Evolutionary conservation across 495 filamentous ascomycete genomes (phyloP), one percentile per base, ranked within the genome.

Genomic region (Coniosporium apollinis): DNA sequence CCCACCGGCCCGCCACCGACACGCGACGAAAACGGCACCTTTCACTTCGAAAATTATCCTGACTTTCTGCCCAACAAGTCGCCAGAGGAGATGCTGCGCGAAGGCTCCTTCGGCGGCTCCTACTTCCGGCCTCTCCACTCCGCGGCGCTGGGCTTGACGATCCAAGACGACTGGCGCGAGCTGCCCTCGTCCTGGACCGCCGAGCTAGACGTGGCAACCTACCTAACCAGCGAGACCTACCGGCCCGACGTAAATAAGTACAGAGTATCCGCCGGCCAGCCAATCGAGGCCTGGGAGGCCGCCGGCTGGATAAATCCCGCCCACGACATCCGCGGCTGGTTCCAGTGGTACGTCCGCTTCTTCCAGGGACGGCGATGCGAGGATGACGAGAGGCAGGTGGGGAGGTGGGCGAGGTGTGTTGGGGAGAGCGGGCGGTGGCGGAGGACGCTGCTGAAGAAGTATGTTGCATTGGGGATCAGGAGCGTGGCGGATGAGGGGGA

Each of bases 341-440:
- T 66, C 42, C 64, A 67, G 39, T 66, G 63, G 64, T 66, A 65
- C 36, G 59, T 54, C 28, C 59, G 61, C 1, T 66, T 64, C 48
- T 65, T 57, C 45, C 46, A 52, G 22, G 63, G 63, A 0, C 39
- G 63, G 11, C 46, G 64, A 17, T 66, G 63, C 21, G 60, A 55
- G 3, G 64, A 67, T 34, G 64, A 67, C 39, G 61, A 59, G 28
- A 48, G 61, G 26, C 63, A 67, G 46, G 49, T 67, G 6, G 45
- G 50, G 14, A 37, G 64, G 24, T 66, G 64, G 63, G 54, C 42
- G 37, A 61, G 51, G 33, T 66, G 64, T 32, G 61, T 62, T 4
- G 63, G 63, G 8, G 56, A 58, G 38, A 65, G 44, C 3, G 63
- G 63, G 1, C 34, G 61, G 21, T 66, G 61, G 61, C 47, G 61